Conservation (phyloP, 164 flowering plant genomes). For the Vitis labrusca region DNA sequence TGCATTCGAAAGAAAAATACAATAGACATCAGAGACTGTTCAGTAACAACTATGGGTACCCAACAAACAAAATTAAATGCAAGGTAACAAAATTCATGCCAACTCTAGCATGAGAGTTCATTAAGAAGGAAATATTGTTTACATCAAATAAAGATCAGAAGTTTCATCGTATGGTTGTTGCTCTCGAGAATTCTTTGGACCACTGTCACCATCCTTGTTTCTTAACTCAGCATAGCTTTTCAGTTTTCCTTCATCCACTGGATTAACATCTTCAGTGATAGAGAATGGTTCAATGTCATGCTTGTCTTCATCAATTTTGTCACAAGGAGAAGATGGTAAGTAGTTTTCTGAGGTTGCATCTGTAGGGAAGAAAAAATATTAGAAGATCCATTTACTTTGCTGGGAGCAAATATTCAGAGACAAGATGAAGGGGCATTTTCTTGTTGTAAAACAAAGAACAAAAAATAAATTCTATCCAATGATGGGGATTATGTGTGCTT, state of each 20-base stretch:
- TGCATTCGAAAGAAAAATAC: constrained; percentile 31
- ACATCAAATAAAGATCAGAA: constrained; percentile 51
- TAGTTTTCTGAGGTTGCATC: constrained; percentile 15
- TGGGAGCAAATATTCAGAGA: not conserved
- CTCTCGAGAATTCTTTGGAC: constrained; percentile 17
- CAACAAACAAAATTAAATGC: not conserved
- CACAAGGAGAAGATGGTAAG: constrained; percentile 13
- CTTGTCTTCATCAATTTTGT: constrained; percentile 11
- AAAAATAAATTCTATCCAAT: no score
- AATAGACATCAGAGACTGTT: constrained; percentile 4
- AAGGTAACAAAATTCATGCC: not conserved
- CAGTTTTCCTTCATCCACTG: constrained; percentile 11
- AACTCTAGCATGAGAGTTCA: not conserved
- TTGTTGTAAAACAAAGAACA: no score
- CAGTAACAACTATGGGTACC: not conserved
- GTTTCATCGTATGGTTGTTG: constrained; percentile 32
- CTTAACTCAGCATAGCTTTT: constrained; percentile 16
- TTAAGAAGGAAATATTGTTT: constrained; percentile 5
- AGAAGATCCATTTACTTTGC: not conserved
- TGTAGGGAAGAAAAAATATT: constrained; percentile 6
- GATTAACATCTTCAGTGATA: constrained; percentile 8
- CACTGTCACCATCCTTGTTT: constrained; percentile 15
- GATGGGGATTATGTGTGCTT: no score
- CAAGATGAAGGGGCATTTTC: no score
- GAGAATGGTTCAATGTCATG: constrained; percentile 6